phyloP scores from a whole-genome alignment of 768 basidiomycete genomes.

The Pleurotus citrinopileatus region DNA sequence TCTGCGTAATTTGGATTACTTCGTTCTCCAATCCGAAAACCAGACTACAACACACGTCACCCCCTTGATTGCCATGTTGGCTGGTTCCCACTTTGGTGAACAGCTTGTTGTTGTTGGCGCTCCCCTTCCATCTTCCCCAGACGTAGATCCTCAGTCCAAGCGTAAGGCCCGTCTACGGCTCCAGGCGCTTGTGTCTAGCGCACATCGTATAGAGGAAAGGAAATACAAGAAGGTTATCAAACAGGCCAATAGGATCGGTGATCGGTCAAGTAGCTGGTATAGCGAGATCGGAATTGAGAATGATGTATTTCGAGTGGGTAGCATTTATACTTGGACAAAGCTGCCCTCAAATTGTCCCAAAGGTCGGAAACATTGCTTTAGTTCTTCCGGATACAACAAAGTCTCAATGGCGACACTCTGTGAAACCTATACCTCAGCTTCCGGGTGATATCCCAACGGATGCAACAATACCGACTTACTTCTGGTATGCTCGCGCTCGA shows the following conservation, averaged over 20 bases:
- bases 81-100: constrained; percentile 52
- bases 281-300: constrained; percentile 41
- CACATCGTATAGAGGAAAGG: constrained; percentile 23
- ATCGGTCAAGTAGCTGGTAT: constrained; percentile 29
- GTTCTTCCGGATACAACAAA: constrained; percentile 34
- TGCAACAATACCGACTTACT: constrained; percentile 51
- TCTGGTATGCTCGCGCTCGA: constrained; percentile 45
- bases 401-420: constrained; percentile 22
- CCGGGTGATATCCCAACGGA: constrained; percentile 33
- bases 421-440: constrained; percentile 27
- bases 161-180: constrained; percentile 23
- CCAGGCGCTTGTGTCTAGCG: constrained; percentile 24
- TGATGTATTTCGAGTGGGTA: constrained; percentile 39
- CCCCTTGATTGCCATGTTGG: constrained; percentile 50
- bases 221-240: constrained; percentile 10
- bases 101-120: constrained; percentile 51
- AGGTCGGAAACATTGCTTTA: constrained; percentile 67
- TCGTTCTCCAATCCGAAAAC: constrained; percentile 51
- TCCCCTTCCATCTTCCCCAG: constrained; percentile 27
- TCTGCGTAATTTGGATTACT: constrained; percentile 49
- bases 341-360: constrained; percentile 1
- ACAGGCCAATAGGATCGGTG: constrained; percentile 30
- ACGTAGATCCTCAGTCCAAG: constrained; percentile 21
- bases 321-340: background rate
- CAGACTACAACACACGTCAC: constrained; percentile 63